Evolutionary conservation across 1,139 yeast genomes (phyloP).

Genomic region (Yamadazyma oceani): DNA sequence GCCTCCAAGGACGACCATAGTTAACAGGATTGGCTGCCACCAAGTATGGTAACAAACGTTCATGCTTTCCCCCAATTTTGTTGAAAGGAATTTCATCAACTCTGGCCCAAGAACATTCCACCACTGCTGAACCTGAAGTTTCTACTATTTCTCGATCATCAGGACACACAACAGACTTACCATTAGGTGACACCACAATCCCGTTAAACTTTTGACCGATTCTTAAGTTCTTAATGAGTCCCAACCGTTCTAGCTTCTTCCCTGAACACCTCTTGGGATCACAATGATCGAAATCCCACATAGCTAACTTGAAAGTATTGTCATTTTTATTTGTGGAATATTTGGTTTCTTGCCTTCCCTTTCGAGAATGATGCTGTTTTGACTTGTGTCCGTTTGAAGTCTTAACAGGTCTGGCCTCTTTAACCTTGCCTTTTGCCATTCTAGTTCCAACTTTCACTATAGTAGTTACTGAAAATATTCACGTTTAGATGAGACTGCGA

Average conservation of each 20-base stretch:
- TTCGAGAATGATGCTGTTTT: constrained; percentile 51
- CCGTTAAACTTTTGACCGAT: constrained; percentile 94
- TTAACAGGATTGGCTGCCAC: constrained; percentile 98
- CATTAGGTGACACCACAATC: constrained; percentile 90
- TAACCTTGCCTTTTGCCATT: constrained; percentile 7
- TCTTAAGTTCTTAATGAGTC: constrained; percentile 72
- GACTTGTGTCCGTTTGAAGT: constrained; percentile 59
- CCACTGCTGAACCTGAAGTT: constrained; percentile 87
- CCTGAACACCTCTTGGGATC: constrained; percentile 98
- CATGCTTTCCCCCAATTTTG: constrained; percentile 89
- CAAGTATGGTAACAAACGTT: constrained; percentile 82
- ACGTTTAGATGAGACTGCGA: constrained; percentile 7
- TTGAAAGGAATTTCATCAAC: constrained; percentile 91
- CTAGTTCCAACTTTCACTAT: too few relatives aligned
- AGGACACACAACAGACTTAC: constrained; percentile 88
- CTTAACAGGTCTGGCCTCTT: constrained; percentile 36
- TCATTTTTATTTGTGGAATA: constrained; percentile 26
- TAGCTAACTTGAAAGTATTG: constrained; percentile 66
- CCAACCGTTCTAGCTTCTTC: constrained; percentile 85
- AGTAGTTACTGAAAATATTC: too few relatives aligned
- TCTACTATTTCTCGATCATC: constrained; percentile 79
- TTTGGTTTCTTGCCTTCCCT: constrained; percentile 49
- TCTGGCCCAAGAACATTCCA: constrained; percentile 98
- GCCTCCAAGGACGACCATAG: constrained; percentile 94
- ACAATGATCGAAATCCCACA: constrained; percentile 98